A percentile compares a stretch with the other conserved stretches of the same genome.
Evolutionary conservation across 2,329 filamentous ascomycete genomes (phyloP).

Genomic region (Mycosphaerella arachidis): DNA sequence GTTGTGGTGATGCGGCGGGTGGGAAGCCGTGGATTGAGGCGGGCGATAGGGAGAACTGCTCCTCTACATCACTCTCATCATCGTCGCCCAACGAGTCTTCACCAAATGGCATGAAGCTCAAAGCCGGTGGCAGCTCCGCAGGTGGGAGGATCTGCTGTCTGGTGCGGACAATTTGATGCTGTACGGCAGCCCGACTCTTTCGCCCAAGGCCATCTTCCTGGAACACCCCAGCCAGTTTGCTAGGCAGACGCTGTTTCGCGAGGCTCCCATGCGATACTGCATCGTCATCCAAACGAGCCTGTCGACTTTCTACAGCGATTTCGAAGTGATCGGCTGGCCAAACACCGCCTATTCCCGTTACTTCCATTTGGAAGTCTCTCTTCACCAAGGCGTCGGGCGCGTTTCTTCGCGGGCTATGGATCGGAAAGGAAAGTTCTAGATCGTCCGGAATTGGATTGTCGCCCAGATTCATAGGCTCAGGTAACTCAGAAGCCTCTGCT

Average conservation of each 20-base stretch:
- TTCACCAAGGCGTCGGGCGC: slow-evolving; percentile 6
- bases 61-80: slow-evolving; percentile 35
- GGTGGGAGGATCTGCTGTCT: slow-evolving; percentile 58
- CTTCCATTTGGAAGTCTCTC: slow-evolving; percentile 39
- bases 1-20: slow-evolving; percentile 31
- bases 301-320: slow-evolving; percentile 46
- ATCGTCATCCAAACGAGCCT: slow-evolving; percentile 20
- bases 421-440: slow-evolving; percentile 37
- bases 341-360: slow-evolving; percentile 56
- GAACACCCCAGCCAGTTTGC: slow-evolving; percentile 35
- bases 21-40: slow-evolving; percentile 21
- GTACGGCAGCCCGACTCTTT: slow-evolving; percentile 45
- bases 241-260: slow-evolving; percentile 24
- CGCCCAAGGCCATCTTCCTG: slow-evolving; percentile 1
- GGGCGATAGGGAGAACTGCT: slow-evolving; percentile 23
- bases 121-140: slow-evolving; percentile 43
- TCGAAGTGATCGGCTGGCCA: slow-evolving; percentile 54
- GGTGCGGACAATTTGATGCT: slow-evolving; percentile 62
- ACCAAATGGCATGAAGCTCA: slow-evolving; percentile 39
- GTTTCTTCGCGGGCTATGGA: slow-evolving; percentile 24
- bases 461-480: slow-evolving; percentile 35
- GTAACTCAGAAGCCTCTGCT: slow-evolving; percentile 23
- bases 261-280: slow-evolving; percentile 5
- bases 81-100: slow-evolving; percentile 33
- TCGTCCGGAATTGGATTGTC: slow-evolving; percentile 34